phyloP scores from a whole-genome alignment of 345 rosid genomes.

The sweet orange (Citrus sinensis) region DVS_A1.0 CM039164.1:15496001-15496500 shows the following conservation, averaged over 20 bases:
- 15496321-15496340: background rate
- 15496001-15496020: background rate
- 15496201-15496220: background rate
- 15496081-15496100: background rate
- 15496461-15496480: conserved; percentile 93
- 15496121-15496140: background rate
- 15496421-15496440: background rate
- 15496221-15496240: background rate
- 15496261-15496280: background rate
- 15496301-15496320: background rate
- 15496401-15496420: background rate
- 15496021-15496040: background rate
- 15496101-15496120: too few species aligned
- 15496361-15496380: background rate
- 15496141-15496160: background rate
- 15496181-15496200: background rate
- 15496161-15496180: background rate
- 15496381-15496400: background rate
- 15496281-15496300: background rate
- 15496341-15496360: background rate
- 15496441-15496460: conserved; percentile 5
- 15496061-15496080: background rate
- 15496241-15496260: background rate
- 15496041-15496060: background rate
- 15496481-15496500: conserved; percentile 98